These are phyloP conservation scores for Tetrapisispora pingtungensis DNA, from an alignment of 805 yeast genomes.

Conservation along the genomic window DNA sequence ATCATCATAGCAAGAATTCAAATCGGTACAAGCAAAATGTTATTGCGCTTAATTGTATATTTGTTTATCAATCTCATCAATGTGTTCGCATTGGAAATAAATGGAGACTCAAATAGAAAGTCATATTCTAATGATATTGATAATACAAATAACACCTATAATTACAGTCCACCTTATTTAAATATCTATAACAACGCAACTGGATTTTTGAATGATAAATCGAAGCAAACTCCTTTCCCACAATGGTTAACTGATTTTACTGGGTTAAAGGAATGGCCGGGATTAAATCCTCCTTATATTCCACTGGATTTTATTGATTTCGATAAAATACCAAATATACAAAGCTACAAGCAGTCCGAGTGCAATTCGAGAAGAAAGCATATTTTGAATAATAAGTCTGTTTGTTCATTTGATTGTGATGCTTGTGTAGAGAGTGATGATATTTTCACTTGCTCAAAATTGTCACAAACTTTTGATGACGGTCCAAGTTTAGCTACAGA, in stretches of 20 bases:
- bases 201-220: not conserved
- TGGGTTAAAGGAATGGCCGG: slow-evolving; percentile 76
- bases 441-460: slow-evolving; percentile 56
- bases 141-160: no score
- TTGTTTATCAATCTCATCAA: no score
- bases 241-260: slow-evolving; percentile 69
- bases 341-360: slow-evolving; percentile 43
- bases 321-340: slow-evolving; percentile 38
- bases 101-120: no score
- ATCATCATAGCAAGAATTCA: no score
- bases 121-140: not conserved
- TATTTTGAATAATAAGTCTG: slow-evolving; percentile 31
- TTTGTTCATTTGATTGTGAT: slow-evolving; percentile 81
- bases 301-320: slow-evolving; percentile 66
- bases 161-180: not conserved
- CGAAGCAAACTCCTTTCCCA: slow-evolving; percentile 49
- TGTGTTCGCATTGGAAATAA: no score
- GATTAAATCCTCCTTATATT: slow-evolving; percentile 75
- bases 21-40: no score
- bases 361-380: slow-evolving; percentile 34
- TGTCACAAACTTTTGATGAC: slow-evolving; percentile 89
- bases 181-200: not conserved
- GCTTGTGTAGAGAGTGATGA: slow-evolving; percentile 72
- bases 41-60: no score
- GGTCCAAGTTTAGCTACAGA: slow-evolving; percentile 78